Conservation (phyloP, 2,329 filamentous ascomycete genomes). For the Cordyceps tenuipes region DNA sequence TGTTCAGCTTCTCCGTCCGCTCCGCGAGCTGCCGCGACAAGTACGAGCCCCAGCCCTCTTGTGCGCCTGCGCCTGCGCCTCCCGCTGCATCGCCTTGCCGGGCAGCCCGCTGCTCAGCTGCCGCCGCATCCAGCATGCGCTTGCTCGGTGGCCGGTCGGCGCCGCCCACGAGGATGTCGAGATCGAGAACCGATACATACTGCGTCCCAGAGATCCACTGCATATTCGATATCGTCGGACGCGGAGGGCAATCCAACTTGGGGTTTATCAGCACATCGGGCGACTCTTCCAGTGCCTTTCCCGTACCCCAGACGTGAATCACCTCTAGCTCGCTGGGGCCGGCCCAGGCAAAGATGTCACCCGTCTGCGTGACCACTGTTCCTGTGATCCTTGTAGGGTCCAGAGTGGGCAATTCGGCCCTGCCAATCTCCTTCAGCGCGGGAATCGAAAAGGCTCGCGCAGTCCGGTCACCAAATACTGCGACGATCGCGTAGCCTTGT, state of each 20-base stretch:
- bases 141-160: constrained; percentile 82
- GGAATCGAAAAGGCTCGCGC: constrained; percentile 82
- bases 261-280: constrained; percentile 76
- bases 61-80: constrained; percentile 20
- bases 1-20: constrained; percentile 74
- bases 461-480: constrained; percentile 74
- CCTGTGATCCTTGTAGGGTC: constrained; percentile 66
- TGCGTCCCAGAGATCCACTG: constrained; percentile 97
- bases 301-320: constrained; percentile 77
- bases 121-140: constrained; percentile 74
- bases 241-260: constrained; percentile 60
- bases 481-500: constrained; percentile 70
- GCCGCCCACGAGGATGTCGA: constrained; percentile 85
- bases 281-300: constrained; percentile 51
- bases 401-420: constrained; percentile 56
- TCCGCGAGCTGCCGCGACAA: constrained; percentile 83
- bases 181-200: constrained; percentile 75
- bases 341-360: constrained; percentile 80
- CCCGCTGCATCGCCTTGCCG: constrained; percentile 23
- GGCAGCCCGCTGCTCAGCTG: constrained; percentile 60
- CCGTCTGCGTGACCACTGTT: constrained; percentile 64
- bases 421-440: constrained; percentile 73
- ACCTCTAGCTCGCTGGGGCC: constrained; percentile 79
- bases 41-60: constrained; percentile 69
- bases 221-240: constrained; percentile 88